phyloP scores from a whole-genome alignment of 768 basidiomycete genomes.

The Amanita phalloides region DNA sequence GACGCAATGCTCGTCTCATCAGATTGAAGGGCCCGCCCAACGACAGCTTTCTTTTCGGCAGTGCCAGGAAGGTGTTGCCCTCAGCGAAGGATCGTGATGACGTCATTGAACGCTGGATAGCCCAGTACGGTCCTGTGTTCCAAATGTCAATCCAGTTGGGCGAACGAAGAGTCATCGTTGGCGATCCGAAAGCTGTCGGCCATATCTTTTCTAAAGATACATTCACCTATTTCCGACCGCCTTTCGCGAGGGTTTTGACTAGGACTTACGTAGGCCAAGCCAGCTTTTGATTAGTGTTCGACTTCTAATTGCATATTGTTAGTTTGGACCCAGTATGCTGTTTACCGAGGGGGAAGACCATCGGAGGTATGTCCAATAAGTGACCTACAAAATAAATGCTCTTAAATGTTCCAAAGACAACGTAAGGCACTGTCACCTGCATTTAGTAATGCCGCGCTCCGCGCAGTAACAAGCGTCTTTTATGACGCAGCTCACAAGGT shows the following conservation, averaged over 20 bases:
- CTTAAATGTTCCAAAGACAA: conserved; percentile 20
- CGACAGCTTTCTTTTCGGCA: background rate
- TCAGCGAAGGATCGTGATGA: background rate
- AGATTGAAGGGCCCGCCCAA: background rate
- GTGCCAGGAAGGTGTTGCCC: background rate
- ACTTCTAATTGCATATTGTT: background rate
- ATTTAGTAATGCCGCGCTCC: background rate
- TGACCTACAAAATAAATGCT: background rate
- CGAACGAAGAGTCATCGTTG: conserved; percentile 21
- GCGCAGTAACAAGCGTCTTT: conserved; percentile 25
- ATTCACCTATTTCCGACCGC: conserved; percentile 32
- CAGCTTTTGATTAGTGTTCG: background rate
- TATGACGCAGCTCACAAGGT: conserved; percentile 44
- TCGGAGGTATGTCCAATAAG: conserved; percentile 19
- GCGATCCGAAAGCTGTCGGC: conserved; percentile 39
- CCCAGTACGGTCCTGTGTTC: conserved; percentile 36
- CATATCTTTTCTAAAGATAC: conserved; percentile 43
- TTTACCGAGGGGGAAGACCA: conserved; percentile 37
- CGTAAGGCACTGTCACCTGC: conserved; percentile 20
- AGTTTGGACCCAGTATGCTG: conserved; percentile 31
- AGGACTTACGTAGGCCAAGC: conserved; percentile 23
- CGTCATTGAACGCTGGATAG: conserved; percentile 35
- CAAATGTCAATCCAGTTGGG: conserved; percentile 25
- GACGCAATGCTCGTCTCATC: background rate
- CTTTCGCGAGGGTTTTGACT: conserved; percentile 21